Base-by-base conservation (phyloP, 169 alveolate genomes). In the Cryptosporidium canis region DNA sequence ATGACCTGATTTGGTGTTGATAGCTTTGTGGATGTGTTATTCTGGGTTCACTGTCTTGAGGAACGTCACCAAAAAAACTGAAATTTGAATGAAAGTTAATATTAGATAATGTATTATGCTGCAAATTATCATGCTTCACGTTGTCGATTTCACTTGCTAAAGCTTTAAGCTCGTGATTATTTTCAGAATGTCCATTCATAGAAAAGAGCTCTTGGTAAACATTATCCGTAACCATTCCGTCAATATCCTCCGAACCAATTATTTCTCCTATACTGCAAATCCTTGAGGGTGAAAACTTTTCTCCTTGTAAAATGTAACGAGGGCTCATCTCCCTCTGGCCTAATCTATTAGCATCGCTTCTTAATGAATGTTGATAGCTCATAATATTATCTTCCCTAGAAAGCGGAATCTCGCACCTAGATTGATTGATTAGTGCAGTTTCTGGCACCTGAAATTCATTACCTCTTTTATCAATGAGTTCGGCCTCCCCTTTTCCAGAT, bases 1-100 rank as follows among this genome's bases (percentile, higher is more conserved):
- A 55, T 8, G 87, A 77, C 3, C 87, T 14, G 14, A 55, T 58
- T 39, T 77, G 72, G 37, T 48, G 65, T 24, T 77, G 87, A 61
- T 77, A 77, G 21, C 68, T 29, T 9, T 77, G 83, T 27, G 83
- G 16, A 43, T 37, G 61, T n/a, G 29, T 37, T 31, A 14, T 41
- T 39, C 83, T 43, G 3, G 39, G 61, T n/a, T 14, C 83, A 27
- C 14, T 66, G n/a, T 66, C 55, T 61, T 66, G 61, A 21, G 24
- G 6, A 1, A 27, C 63, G 2, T 66, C 41, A 66, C 61, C 63
- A 9, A 43, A 39, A 16, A 66, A 21, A 16, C 83, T 43, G 41
- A 44, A 66, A 41, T 29, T 35, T 6, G 45, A 11, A 35, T 66
- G 61, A 37, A 39, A 27, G n/a, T 43, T 33, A 41, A 27, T 11